These are phyloP conservation scores for Cladosporium sp. DNA, from an alignment of 2,329 filamentous ascomycete genomes.

Conservation along the genomic window DNA sequence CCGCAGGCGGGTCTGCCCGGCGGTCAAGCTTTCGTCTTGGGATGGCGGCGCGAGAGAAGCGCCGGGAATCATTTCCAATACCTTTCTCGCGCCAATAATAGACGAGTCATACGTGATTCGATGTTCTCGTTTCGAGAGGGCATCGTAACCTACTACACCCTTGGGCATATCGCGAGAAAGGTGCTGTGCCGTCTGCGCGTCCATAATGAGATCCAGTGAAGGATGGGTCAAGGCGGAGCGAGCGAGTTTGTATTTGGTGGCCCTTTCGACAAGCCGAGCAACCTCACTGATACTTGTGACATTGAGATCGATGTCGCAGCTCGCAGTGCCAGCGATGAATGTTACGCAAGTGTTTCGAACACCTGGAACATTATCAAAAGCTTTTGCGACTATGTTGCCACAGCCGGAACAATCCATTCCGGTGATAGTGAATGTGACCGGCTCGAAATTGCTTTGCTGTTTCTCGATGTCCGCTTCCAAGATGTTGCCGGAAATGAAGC, in stretches of 20 bases:
- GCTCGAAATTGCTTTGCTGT: constrained; percentile 36
- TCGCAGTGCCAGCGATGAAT: constrained; percentile 56
- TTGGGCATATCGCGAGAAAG: constrained; percentile 25
- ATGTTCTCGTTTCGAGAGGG: too few relatives aligned
- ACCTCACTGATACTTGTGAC: constrained; percentile 31
- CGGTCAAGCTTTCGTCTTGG: too few relatives aligned
- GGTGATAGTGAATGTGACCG: constrained; percentile 53
- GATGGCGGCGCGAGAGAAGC: too few relatives aligned
- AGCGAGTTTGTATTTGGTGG: constrained; percentile 59
- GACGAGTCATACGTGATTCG: too few relatives aligned
- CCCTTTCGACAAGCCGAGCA: constrained; percentile 46
- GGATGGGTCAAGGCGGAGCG: constrained; percentile 42
- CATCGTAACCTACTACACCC: constrained; percentile 33
- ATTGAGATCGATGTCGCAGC: constrained; percentile 53
- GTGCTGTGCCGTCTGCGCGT: constrained; percentile 13
- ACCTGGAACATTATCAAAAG: constrained; percentile 43
- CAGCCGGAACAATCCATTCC: constrained; percentile 72
- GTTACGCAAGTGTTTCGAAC: constrained; percentile 57
- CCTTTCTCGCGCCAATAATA: too few relatives aligned
- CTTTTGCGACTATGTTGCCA: constrained; percentile 55
- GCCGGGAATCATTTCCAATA: too few relatives aligned
- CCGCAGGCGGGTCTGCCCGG: too few relatives aligned
- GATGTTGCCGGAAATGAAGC: too few relatives aligned
- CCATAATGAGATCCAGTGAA: constrained; percentile 48
- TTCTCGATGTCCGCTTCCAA: constrained; percentile 21